A percentile compares a stretch with the other conserved stretches of the same genome.
Conservation (phyloP, 495 filamentous ascomycete genomes). For the Hypoxylon subgilvum region DNA sequence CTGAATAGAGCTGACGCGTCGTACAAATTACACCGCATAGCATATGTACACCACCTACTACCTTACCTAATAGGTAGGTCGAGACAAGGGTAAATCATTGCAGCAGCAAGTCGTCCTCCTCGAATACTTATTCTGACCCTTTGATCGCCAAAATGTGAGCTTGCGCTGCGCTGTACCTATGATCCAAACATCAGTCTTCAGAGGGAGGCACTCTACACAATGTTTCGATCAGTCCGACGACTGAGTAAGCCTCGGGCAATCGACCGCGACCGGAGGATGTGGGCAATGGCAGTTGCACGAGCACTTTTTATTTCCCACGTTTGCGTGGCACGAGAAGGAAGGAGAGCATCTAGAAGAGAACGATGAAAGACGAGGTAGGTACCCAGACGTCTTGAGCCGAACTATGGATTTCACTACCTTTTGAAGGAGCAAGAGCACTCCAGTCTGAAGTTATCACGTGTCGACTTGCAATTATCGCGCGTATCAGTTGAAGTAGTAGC, state of each 20-base stretch:
- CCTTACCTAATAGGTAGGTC: slow-evolving; percentile 30
- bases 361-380: too few relatives aligned
- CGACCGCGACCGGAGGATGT: neutral
- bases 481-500: too few relatives aligned
- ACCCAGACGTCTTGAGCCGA: too few relatives aligned
- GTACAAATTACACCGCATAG: slow-evolving; percentile 3
- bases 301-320: neutral
- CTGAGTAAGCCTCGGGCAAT: slow-evolving; percentile 13
- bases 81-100: slow-evolving; percentile 5
- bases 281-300: too few relatives aligned
- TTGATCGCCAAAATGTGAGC: neutral
- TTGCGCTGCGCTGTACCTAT: too few relatives aligned
- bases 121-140: neutral
- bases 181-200: slow-evolving; percentile 1
- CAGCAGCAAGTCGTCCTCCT: neutral
- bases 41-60: slow-evolving; percentile 18
- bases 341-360: neutral
- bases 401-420: neutral
- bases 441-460: neutral
- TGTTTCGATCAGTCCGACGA: neutral
- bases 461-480: too few relatives aligned
- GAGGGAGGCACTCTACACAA: too few relatives aligned
- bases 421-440: neutral
- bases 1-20: slow-evolving; percentile 23
- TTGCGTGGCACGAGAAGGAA: slow-evolving; percentile 4